Base-by-base conservation (phyloP, 108 stramenopile genomes). In the Nitzschia sp. region DNA sequence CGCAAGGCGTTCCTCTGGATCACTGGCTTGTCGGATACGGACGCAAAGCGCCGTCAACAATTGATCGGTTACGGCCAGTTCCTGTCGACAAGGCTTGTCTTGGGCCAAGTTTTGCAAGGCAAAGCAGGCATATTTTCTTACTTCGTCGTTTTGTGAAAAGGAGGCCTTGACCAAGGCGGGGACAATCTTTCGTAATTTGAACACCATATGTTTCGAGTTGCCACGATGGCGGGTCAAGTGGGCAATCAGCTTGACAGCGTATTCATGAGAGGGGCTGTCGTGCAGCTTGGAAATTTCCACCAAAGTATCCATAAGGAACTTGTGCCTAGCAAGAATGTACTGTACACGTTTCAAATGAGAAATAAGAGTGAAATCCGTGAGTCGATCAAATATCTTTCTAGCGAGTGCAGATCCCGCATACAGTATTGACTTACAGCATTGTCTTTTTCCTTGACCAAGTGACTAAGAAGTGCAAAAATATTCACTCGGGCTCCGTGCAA, bases 41-140 rank as follows among this genome's bases (percentile, higher is more conserved):
- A 78, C 62, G 18, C 82, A 86, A 0, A 94, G 62, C 8, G 76
- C 64, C 33, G 64, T 46, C 35, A 94, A 72, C 47, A 94, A 59
- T 25, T 80, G 64, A 6, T 71, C 60, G 11, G 85, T 78, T 34
- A 73, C 72, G 23, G 88, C 88, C 23, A 91, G 71, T 31, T 90
- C 78, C 27, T 87, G 81, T 9, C 88, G 86, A 36, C 88, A 91
- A 27, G 78, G 75, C 59, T 81, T 84, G 81, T 91, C 87, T 64
- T 88, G 82, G 17, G 88, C 82, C 1, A 94, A 73, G 49, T 94
- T 94, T 61, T 94, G 93, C 24, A 94, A 42, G 49, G 90, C 85
- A 53, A 72, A 88, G 54, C 86, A 81, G 15, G 88, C 83, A 63
- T 84, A 79, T n/a, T 77, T 68, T 17, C 90, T 78, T 17, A 74